Evolutionary conservation across 352 stramenopile genomes (phyloP), one percentile per base, ranked within the genome.

Genomic region (Aphanomyces astaci): DNA sequence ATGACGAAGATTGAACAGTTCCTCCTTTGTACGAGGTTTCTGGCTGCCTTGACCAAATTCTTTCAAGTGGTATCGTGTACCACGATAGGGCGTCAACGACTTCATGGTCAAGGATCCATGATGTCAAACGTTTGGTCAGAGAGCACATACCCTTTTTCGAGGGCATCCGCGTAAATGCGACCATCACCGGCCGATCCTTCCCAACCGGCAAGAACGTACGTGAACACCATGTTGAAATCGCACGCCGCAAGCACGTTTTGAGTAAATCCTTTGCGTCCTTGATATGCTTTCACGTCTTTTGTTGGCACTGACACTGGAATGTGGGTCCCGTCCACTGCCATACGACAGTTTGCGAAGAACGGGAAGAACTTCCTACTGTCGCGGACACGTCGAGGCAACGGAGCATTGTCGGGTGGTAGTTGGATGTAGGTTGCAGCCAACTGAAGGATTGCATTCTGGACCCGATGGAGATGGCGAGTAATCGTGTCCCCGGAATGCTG

Each of bases 11-110:
- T 70, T 72, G 51, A 72, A 75, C 0, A 72, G 33, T 33, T 70
- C 56, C 49, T 72, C 63, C 11, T 56, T n/a, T 13, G 57, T 70
- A 51, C 60, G 64, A 11, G 48, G 64, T 11, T 56, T 55, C 2
- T 24, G 11, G 5, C n/a, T 36, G 5, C 22, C 64, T 30, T 1
- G 27, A 17, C 52, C 57, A 55, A 56, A 75, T 22, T 75, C 70
- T 32, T 75, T 72, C 5, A 75, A 19, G 33, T 75, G 64, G 28
- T 72, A 75, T 17, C 70, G 48, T 1, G 68, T 28, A 3, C 49
- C 54, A 48, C 54, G 36, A 51, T 49, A 63, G 5, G 30, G 36
- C 28, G 54, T 63, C 19, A 63, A 28, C 19, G 22, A 62, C n/a
- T 51, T 31, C 54, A 48, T 51, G 11, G 54, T 63, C 54, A 55